Conservation (phyloP, 129 eudicot species). For the Tagetes patula region DNA sequence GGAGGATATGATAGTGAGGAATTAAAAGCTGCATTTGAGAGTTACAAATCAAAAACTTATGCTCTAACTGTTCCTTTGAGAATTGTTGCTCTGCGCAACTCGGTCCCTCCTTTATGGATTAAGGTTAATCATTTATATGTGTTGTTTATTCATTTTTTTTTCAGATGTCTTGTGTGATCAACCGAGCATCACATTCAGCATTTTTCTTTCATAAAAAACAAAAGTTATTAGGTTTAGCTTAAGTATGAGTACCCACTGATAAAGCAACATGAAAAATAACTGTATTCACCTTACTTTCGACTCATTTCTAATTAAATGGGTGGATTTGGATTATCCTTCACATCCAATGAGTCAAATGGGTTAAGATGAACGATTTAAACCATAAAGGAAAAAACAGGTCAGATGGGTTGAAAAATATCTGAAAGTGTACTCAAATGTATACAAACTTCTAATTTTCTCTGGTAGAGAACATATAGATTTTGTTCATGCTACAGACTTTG, state of each 20-base stretch:
- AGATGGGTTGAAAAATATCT: background rate
- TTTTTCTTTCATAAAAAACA: background rate
- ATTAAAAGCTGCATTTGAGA: constrained; percentile 65
- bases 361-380: background rate
- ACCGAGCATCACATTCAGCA: background rate
- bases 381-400: background rate
- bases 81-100: constrained; percentile 73
- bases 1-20: constrained; percentile 55
- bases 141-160: background rate
- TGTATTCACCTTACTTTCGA: background rate
- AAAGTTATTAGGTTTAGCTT: background rate
- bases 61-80: constrained; percentile 83
- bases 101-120: constrained; percentile 89
- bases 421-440: constrained; percentile 3
- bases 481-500: constrained; percentile 7
- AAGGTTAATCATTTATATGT: constrained; percentile 45
- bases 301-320: background rate
- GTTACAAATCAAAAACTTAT: constrained; percentile 77
- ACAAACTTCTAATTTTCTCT: background rate
- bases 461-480: background rate
- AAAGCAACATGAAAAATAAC: background rate
- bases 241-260: background rate
- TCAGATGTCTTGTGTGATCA: background rate
- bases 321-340: constrained; percentile 1
- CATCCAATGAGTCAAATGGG: background rate